Evolutionary conservation across 2,329 filamentous ascomycete genomes (phyloP).

Genomic region (Aspergillus novoparasiticus): DNA sequence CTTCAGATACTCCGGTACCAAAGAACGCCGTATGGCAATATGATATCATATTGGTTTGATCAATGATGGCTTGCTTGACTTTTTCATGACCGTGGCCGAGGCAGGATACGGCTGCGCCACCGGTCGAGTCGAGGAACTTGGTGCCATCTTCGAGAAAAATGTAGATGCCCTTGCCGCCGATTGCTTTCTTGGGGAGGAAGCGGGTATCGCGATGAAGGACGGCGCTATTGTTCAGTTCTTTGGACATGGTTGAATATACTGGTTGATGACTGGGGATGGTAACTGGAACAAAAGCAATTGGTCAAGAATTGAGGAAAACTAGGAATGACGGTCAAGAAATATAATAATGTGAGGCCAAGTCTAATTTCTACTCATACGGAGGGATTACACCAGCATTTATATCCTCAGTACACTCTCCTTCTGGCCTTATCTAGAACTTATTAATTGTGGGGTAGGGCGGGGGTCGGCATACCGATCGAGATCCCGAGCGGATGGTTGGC

Average conservation of each 20-base stretch:
- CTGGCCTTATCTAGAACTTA: conserved; percentile 13
- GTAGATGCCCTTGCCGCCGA: conserved; percentile 54
- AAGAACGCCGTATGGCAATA: conserved; percentile 66
- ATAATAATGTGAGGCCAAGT: background rate
- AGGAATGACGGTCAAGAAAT: background rate
- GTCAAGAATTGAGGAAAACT: background rate
- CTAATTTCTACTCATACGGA: background rate
- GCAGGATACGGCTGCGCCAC: conserved; percentile 72
- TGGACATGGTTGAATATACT: background rate
- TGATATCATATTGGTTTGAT: conserved; percentile 61
- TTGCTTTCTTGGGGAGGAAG: conserved; percentile 49
- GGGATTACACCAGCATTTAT: background rate
- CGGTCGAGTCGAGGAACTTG: conserved; percentile 70
- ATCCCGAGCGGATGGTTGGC: conserved; percentile 35
- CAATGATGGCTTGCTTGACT: conserved; percentile 61
- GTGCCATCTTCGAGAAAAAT: conserved; percentile 59
- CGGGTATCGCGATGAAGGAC: conserved; percentile 57
- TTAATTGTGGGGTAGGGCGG: conserved; percentile 23
- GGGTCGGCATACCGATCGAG: conserved; percentile 33
- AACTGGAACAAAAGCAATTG: background rate
- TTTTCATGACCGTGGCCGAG: conserved; percentile 68
- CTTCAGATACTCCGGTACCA: conserved; percentile 55
- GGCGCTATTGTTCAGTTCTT: conserved; percentile 23
- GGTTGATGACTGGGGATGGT: background rate
- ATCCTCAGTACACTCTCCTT: background rate